A percentile compares a stretch with the other conserved stretches of the same genome.
Conservation (phyloP, 352 stramenopile species). For the Phytophthora cactorum region DNA sequence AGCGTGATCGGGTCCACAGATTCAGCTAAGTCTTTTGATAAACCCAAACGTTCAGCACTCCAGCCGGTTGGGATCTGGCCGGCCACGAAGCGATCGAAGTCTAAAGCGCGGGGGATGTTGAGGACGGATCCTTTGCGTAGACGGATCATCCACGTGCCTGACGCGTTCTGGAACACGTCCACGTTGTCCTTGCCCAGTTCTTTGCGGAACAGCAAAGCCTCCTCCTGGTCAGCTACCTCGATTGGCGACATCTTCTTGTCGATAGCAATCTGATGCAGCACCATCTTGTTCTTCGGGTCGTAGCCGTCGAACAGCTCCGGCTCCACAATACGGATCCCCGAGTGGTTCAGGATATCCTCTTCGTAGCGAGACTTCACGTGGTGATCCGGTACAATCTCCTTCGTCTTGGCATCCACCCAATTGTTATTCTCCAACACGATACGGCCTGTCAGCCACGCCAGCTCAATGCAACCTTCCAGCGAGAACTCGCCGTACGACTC, state of each 20-base stretch:
- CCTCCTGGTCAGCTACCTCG: conserved; percentile 82
- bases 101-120: conserved; percentile 80
- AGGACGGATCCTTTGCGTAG: conserved; percentile 82
- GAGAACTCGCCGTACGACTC: conserved; percentile 91
- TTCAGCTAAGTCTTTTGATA: conserved; percentile 84
- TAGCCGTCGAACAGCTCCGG: conserved; percentile 89
- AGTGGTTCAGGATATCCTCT: conserved; percentile 77
- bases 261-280: conserved; percentile 88
- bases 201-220: conserved; percentile 81
- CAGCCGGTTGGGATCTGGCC: conserved; percentile 90
- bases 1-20: conserved; percentile 84
- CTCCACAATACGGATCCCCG: conserved; percentile 87
- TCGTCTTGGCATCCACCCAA: conserved; percentile 86
- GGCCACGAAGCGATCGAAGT: conserved; percentile 87
- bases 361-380: conserved; percentile 88
- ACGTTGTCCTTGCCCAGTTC: conserved; percentile 85
- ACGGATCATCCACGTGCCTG: conserved; percentile 85
- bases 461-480: conserved; percentile 88
- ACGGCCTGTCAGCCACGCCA: conserved; percentile 85
- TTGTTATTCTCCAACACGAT: conserved; percentile 85
- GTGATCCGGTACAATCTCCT: conserved; percentile 75
- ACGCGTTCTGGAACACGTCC: conserved; percentile 77
- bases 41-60: conserved; percentile 79
- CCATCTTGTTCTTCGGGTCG: conserved; percentile 88
- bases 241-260: conserved; percentile 91